Percentiles rank a stretch among this genome's conserved stretches.
Evolutionary conservation across 2,329 filamentous ascomycete genomes (phyloP).

Genomic region (Nemania serpens): DNA sequence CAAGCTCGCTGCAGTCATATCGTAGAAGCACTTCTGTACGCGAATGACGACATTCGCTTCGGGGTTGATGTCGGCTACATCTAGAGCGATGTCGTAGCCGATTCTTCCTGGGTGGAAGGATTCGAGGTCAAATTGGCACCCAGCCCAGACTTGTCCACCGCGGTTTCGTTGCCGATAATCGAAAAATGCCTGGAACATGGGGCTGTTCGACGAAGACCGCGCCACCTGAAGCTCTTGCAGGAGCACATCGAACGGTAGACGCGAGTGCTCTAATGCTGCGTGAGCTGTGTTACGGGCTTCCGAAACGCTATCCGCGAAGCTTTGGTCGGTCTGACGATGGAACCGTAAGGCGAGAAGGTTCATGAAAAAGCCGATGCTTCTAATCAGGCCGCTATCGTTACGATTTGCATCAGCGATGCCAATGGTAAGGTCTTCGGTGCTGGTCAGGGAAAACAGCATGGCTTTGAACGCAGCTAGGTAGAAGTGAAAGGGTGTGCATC

Average conservation of each 20-base stretch:
- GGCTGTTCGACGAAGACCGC: constrained; percentile 45
- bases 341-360: constrained; percentile 46
- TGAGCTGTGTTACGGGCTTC: constrained; percentile 5
- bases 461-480: constrained; percentile 49
- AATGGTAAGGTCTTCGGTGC: constrained; percentile 49
- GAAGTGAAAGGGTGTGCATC: constrained; percentile 49
- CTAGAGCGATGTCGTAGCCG: constrained; percentile 35
- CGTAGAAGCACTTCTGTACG: constrained; percentile 31
- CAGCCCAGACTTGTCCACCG: constrained; percentile 34
- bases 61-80: constrained; percentile 26
- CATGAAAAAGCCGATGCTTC: constrained; percentile 45
- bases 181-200: constrained; percentile 53
- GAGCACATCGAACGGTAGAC: constrained; percentile 49
- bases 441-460: constrained; percentile 43
- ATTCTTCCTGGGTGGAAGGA: constrained; percentile 21
- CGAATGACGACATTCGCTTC: constrained; percentile 21
- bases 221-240: constrained; percentile 44
- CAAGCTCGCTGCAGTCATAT: constrained; percentile 15
- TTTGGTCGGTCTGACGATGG: neutral
- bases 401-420: constrained; percentile 49
- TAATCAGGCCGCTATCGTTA: constrained; percentile 30
- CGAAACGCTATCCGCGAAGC: constrained; percentile 5
- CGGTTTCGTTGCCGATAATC: constrained; percentile 49
- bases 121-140: constrained; percentile 32
- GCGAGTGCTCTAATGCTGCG: constrained; percentile 45